Percentiles rank a stretch among this genome's conserved stretches.
Conservation (phyloP, 2,329 filamentous ascomycete genomes). For the Colletotrichum simmondsii region DNA sequence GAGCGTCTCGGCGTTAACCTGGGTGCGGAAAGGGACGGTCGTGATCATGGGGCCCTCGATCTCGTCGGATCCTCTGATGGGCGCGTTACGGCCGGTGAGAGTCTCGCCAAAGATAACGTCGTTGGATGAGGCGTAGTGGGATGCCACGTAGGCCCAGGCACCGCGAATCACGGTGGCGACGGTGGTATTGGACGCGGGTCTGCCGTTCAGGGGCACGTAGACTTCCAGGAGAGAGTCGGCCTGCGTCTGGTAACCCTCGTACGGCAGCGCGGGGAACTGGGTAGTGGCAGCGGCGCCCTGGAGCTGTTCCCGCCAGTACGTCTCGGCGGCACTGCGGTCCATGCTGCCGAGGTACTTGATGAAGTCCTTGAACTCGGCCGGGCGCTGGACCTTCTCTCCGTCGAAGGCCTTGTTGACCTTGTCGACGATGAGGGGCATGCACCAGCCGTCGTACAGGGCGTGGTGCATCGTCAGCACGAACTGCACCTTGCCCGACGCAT, state of each 20-base stretch:
- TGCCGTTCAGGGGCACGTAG: constrained; percentile 54
- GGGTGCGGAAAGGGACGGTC: constrained; percentile 66
- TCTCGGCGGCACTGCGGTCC: constrained; percentile 52
- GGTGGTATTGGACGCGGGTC: constrained; percentile 54
- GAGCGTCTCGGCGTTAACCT: constrained; percentile 51
- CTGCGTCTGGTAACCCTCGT: constrained; percentile 58
- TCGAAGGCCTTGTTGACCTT: constrained; percentile 58
- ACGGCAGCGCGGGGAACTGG: constrained; percentile 61
- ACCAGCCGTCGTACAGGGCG: constrained; percentile 68
- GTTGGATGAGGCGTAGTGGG: constrained; percentile 60
- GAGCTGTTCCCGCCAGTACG: constrained; percentile 59
- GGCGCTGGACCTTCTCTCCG: constrained; percentile 43
- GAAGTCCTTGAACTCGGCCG: constrained; percentile 60
- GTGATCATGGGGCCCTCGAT: constrained; percentile 72
- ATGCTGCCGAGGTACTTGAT: constrained; percentile 57
- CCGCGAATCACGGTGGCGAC: constrained; percentile 67
- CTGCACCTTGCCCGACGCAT: constrained; percentile 44
- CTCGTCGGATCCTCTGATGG: constrained; percentile 59
- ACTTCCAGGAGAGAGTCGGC: constrained; percentile 65
- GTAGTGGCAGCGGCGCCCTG: constrained; percentile 53
- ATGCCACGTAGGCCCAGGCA: constrained; percentile 67
- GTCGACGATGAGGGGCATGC: constrained; percentile 60
- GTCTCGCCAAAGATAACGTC: constrained; percentile 71
- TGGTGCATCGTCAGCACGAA: constrained; percentile 68
- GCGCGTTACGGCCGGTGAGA: constrained; percentile 65